These are phyloP conservation scores for Penicillium sp. DNA, from an alignment of 2,329 filamentous ascomycete genomes.

Conservation along the genomic window DNA sequence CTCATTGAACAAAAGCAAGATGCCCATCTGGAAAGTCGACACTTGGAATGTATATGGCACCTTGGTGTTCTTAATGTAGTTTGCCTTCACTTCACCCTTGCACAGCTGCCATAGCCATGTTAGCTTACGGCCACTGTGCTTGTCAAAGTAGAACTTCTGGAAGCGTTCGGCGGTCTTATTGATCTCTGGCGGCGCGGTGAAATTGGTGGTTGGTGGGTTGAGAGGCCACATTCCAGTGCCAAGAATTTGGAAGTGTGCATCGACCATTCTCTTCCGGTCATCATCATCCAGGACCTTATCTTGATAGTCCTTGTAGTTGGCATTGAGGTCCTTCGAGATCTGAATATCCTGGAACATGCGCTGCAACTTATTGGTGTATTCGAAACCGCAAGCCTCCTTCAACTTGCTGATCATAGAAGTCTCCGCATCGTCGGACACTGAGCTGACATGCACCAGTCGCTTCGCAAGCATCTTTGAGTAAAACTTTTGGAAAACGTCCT, in stretches of 20 bases:
- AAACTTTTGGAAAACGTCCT: conserved; percentile 99
- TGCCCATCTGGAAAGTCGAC: conserved; percentile 96
- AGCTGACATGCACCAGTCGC: conserved; percentile 89
- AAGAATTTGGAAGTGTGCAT: conserved; percentile 87
- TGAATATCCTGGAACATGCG: conserved; percentile 99
- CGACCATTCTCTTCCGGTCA: conserved; percentile 67
- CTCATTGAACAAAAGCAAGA: conserved; percentile 92
- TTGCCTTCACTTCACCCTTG: conserved; percentile 93
- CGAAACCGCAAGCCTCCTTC: conserved; percentile 97
- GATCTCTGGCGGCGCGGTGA: conserved; percentile 82
- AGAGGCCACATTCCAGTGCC: conserved; percentile 98
- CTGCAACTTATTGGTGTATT: conserved; percentile 99
- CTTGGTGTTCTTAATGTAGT: conserved; percentile 85
- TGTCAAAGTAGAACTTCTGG: conserved; percentile 86
- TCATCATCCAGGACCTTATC: conserved; percentile 62
- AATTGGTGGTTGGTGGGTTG: conserved; percentile 79
- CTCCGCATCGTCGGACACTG: conserved; percentile 94
- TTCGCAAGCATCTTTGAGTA: conserved; percentile 96
- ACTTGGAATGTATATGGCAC: conserved; percentile 96
- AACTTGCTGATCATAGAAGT: conserved; percentile 99
- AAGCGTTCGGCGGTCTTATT: conserved; percentile 87
- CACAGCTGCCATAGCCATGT: conserved; percentile 98
- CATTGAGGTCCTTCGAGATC: conserved; percentile 95
- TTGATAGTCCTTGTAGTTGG: conserved; percentile 78
- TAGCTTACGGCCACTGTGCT: conserved; percentile 93